These are phyloP conservation scores for Starmerella sp. DNA, from an alignment of 805 yeast genomes.

Conservation along the genomic window DNA sequence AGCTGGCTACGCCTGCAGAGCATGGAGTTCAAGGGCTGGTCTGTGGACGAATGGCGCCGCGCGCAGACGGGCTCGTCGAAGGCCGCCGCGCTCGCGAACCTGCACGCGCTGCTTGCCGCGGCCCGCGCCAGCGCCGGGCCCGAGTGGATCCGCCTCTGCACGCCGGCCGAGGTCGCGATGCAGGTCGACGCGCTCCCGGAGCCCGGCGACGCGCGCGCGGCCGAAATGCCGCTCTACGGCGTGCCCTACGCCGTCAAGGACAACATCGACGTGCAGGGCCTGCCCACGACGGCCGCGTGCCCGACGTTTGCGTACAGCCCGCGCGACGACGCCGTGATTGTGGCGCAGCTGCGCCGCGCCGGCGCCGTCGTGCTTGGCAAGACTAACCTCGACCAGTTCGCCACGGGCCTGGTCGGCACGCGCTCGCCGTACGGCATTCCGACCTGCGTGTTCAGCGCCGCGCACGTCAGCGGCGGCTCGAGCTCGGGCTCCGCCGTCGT, in stretches of 20 bases:
- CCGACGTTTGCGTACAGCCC: slow-evolving; percentile 71
- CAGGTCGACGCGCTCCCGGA: slow-evolving; percentile 60
- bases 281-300: slow-evolving; percentile 90
- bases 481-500: slow-evolving; percentile 92
- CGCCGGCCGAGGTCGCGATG: slow-evolving; percentile 48
- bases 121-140: slow-evolving; percentile 25
- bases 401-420: slow-evolving; percentile 92
- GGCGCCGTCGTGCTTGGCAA: slow-evolving; percentile 93
- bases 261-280: slow-evolving; percentile 76
- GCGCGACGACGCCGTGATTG: slow-evolving; percentile 61
- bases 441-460: slow-evolving; percentile 59
- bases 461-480: slow-evolving; percentile 89
- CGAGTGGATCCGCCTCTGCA: slow-evolving; percentile 82
- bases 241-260: slow-evolving; percentile 94
- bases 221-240: slow-evolving; percentile 57
- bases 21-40: slow-evolving; percentile 13
- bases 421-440: slow-evolving; percentile 92
- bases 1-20: background rate
- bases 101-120: slow-evolving; percentile 4
- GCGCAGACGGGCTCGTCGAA: slow-evolving; percentile 8
- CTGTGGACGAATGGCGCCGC: slow-evolving; percentile 15
- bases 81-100: slow-evolving; percentile 5
- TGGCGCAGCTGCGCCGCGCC: slow-evolving; percentile 57
- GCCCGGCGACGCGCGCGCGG: background rate
- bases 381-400: slow-evolving; percentile 93